A percentile compares a stretch with the other conserved stretches of the same genome.
These are phyloP conservation scores for Cadophora malorum DNA, from an alignment of 2,329 filamentous ascomycete genomes.

Conservation along the genomic window DNA sequence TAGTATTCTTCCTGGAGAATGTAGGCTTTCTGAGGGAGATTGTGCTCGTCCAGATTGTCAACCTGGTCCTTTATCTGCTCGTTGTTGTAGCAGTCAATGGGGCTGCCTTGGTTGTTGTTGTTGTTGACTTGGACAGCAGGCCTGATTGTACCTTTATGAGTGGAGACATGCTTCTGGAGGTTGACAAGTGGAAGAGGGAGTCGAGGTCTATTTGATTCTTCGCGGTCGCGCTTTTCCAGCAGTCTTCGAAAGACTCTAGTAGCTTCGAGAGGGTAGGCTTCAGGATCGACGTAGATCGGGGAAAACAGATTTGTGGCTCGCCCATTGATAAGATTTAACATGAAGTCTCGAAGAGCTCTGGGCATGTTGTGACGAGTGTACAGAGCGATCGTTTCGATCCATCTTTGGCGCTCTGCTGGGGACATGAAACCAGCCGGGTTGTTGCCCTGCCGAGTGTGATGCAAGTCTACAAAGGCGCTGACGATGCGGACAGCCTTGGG, in stretches of 20 bases:
- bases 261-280: not conserved
- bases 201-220: not conserved
- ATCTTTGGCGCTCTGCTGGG: not conserved
- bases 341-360: not conserved
- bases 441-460: not conserved
- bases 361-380: not conserved
- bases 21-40: not conserved
- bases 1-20: not conserved
- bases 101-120: not conserved
- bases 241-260: not conserved
- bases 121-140: not conserved
- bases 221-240: not conserved
- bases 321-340: not conserved
- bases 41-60: not conserved
- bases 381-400: not conserved
- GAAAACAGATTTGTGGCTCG: not conserved
- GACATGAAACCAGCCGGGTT: not conserved
- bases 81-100: not conserved
- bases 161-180: not conserved
- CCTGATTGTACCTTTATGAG: not conserved
- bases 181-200: not conserved
- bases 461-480: conserved; percentile 1
- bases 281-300: conserved; percentile 1
- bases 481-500: not conserved
- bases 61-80: not conserved